phyloP scores from a whole-genome alignment of 352 stramenopile genomes.

The Phytophthora chlamydospora region DNA sequence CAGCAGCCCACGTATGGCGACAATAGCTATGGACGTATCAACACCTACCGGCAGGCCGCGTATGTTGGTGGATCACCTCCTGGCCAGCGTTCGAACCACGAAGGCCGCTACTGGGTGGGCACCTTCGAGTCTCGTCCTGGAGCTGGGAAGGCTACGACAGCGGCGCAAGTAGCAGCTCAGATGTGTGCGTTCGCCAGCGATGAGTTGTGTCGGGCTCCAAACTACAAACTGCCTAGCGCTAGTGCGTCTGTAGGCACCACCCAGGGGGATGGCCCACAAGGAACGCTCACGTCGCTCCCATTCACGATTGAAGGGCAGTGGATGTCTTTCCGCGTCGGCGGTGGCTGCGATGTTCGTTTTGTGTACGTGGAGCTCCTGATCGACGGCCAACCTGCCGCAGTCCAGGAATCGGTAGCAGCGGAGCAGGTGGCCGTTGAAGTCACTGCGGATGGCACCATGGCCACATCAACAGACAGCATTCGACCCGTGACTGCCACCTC shows the following conservation, averaged over 20 bases:
- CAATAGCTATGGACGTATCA: constrained; percentile 89
- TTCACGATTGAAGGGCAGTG: constrained; percentile 91
- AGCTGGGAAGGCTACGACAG: constrained; percentile 59
- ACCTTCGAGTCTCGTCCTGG: constrained; percentile 93
- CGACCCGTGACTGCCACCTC: constrained; percentile 44
- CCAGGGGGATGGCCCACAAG: constrained; percentile 91
- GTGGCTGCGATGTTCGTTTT: constrained; percentile 92
- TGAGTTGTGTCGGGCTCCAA: constrained; percentile 53
- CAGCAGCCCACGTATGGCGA: constrained; percentile 96
- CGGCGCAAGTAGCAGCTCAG: constrained; percentile 31
- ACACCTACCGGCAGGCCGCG: constrained; percentile 53
- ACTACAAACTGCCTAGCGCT: constrained; percentile 82
- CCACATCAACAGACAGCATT: constrained; percentile 3
- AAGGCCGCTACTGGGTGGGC: constrained; percentile 95
- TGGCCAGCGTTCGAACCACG: constrained; percentile 57
- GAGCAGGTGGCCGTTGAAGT: constrained; percentile 39
- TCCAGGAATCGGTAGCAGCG: constrained; percentile 38
- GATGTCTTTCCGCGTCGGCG: constrained; percentile 95
- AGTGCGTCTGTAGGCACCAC: constrained; percentile 63
- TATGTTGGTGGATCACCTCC: constrained; percentile 33
- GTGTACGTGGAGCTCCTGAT: constrained; percentile 96
- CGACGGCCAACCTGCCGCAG: constrained; percentile 72
- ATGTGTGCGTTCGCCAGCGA: constrained; percentile 79
- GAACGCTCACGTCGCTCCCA: constrained; percentile 94
- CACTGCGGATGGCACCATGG: constrained; percentile 13